Evolutionary conservation across 805 yeast species (phyloP), one percentile per base, ranked within the genome.

Genomic region (Saccharomycopsis fibuligera): DNA sequence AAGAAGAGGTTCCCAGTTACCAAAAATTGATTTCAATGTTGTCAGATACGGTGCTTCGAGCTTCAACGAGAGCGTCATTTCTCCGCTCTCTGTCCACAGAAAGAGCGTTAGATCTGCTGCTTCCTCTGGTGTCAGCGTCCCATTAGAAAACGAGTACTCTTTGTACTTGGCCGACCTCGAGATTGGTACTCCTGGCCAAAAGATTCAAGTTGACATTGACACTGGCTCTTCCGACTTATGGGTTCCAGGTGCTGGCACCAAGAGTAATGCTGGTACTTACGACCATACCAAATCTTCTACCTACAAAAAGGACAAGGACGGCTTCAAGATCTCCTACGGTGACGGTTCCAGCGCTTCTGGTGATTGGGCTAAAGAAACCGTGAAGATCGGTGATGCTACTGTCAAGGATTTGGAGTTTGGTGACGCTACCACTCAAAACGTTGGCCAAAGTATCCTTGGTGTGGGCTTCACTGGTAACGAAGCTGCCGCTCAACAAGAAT

Each of bases 281-380:
- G 49, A 61, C 47, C 45, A 50, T 19, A 37, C 54, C 5, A 31
- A 38, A 5, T 56, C 60, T 6, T 41, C 58, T 5, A 49, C 62
- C 4, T 61, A 44, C 51, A 44, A 49, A n/a, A 63, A 70, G 41
- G 48, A 55, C 24, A 60, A 70, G 0, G 49, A 61, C n/a, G 49
- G 40, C 4, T 74, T 71, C 51, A 56, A 51, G 35, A 72, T 73
- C 49, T 51, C 60, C 42, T 79, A 78, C 57, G 72, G 72, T 12
- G 82, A 78, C 54, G 68, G 69, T 19, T 61, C 72, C 6, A 69
- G 62, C 49, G 79, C 79, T 14, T 54, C 59, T 14, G 86, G 86
- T 10, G 51, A 55, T 12, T 81, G 80, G 48, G 51, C 43, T 14
- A 30, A 27, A 16, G 54, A 50, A 16, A 30, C 45, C 21, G 38